These are phyloP conservation scores for Uronychia binucleata DNA, from an alignment of 73 alveolate genomes.

Conservation along the genomic window DNA sequence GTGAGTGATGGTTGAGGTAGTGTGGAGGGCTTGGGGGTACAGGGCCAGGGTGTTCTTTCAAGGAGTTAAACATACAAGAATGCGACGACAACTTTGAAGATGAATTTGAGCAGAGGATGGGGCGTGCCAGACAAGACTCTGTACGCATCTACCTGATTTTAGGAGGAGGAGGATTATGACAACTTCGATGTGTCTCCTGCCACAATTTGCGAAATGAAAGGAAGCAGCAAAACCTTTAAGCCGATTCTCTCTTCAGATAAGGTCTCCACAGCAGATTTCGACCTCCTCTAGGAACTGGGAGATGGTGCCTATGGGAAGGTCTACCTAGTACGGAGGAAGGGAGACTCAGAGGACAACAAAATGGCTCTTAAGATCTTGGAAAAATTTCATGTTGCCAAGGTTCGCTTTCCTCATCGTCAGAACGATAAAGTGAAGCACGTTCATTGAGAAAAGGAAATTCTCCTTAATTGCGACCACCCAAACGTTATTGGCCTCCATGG, in stretches of 20 bases:
- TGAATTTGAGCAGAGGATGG: no score
- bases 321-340: slow-evolving; percentile 44
- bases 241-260: neutral
- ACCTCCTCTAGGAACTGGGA: slow-evolving; percentile 34
- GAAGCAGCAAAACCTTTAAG: neutral
- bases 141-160: no score
- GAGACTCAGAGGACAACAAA: slow-evolving; percentile 2
- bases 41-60: no score
- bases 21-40: no score
- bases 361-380: slow-evolving; percentile 49
- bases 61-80: no score
- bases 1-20: no score
- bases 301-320: slow-evolving; percentile 66
- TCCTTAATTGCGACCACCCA: slow-evolving; percentile 75
- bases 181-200: neutral
- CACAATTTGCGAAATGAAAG: neutral
- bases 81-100: no score
- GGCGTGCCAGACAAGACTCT: no score
- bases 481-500: slow-evolving; percentile 80
- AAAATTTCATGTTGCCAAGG: slow-evolving; percentile 36
- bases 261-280: slow-evolving; percentile 22
- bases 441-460: slow-evolving; percentile 88
- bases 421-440: slow-evolving; percentile 55
- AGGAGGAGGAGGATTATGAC: neutral
- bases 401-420: slow-evolving; percentile 4